Conservation (phyloP, 768 basidiomycete species). For the Xerocomus potaroensis region DNA sequence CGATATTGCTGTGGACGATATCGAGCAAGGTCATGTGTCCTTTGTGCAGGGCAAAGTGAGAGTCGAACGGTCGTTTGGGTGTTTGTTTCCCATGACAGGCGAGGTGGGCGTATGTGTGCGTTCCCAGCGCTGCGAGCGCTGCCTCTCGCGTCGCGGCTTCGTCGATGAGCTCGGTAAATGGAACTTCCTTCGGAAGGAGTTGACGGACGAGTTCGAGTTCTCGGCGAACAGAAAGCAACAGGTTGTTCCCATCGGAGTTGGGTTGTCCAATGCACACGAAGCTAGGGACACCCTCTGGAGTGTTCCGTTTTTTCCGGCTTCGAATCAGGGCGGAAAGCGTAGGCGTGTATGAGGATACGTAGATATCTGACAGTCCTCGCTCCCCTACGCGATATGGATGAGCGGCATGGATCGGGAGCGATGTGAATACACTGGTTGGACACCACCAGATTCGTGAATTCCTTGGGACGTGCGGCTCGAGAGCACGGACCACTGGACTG, state of each 20-base stretch:
- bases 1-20: constrained; percentile 13
- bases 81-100: constrained; percentile 25
- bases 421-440: constrained; percentile 20
- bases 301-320: constrained; percentile 3
- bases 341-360: constrained; percentile 31
- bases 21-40: constrained; percentile 19
- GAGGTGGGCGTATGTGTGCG: constrained; percentile 23
- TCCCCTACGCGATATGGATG: constrained; percentile 11
- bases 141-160: constrained; percentile 11
- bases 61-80: constrained; percentile 13
- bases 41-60: constrained; percentile 18
- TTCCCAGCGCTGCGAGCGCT: constrained; percentile 7
- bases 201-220: constrained; percentile 15
- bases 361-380: constrained; percentile 21
- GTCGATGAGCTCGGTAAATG: constrained; percentile 8
- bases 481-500: constrained; percentile 13
- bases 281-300: not conserved
- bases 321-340: constrained; percentile 26
- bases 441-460: constrained; percentile 30
- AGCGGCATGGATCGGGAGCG: constrained; percentile 30
- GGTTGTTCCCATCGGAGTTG: constrained; percentile 2
- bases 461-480: constrained; percentile 9
- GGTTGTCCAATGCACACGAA: constrained; percentile 20
- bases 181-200: constrained; percentile 8
- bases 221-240: not conserved